Conservation (phyloP, 352 stramenopile genomes). For the Phytophthora vignae region DNA sequence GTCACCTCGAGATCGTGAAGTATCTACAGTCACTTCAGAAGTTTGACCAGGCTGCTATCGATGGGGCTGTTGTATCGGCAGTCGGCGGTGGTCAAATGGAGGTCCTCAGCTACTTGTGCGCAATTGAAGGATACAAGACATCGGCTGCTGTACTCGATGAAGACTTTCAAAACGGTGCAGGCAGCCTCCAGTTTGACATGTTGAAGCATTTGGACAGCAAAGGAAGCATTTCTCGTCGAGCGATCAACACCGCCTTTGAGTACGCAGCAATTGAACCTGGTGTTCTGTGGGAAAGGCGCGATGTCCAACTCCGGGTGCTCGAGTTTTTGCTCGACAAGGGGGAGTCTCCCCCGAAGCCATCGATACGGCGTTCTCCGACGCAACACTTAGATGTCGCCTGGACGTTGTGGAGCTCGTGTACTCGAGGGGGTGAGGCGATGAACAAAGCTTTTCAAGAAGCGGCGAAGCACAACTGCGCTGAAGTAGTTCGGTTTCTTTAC, state of each 20-base stretch:
- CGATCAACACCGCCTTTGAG: neutral
- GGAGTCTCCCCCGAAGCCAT: neutral
- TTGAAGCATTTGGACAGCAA: no score
- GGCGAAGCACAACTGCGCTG: no score
- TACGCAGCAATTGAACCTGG: neutral
- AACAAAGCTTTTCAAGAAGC: no score
- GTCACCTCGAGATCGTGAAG: conserved; percentile 4
- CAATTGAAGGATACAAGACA: neutral
- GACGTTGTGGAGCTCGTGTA: conserved; percentile 12
- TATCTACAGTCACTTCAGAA: conserved; percentile 4
- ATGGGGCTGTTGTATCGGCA: neutral
- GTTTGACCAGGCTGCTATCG: neutral
- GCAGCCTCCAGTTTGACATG: no score
- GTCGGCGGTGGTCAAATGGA: neutral
- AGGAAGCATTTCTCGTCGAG: neutral
- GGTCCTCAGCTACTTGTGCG: neutral
- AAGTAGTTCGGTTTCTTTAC: no score
- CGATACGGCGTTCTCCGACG: neutral
- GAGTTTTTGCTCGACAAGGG: neutral
- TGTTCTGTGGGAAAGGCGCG: neutral
- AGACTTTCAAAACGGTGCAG: neutral
- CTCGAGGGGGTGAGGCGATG: no score
- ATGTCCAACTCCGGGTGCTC: neutral
- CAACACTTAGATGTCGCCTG: neutral
- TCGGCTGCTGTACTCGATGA: neutral